phyloP scores from a whole-genome alignment of 306 rosid species.

The Oemleria cerasiformis region DNA sequence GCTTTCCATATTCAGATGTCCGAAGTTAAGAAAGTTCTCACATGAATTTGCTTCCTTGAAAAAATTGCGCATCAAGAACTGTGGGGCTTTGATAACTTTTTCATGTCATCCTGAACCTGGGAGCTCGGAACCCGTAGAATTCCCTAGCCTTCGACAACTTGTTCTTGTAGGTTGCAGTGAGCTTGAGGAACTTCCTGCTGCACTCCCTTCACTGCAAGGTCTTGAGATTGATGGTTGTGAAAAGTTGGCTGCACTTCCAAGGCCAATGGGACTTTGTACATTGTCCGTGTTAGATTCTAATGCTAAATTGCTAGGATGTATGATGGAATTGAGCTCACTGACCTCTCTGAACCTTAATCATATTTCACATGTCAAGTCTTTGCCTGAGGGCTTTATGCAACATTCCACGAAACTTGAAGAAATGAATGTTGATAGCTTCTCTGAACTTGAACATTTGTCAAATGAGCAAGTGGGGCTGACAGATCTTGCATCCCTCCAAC shows the following conservation, averaged over 20 bases:
- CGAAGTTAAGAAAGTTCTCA: background rate
- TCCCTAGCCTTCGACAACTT: constrained; percentile 2
- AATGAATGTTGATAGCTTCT: constrained; percentile 1
- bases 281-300: background rate
- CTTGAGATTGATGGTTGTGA: background rate
- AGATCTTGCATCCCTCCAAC: constrained; percentile 11
- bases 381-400: constrained; percentile 8
- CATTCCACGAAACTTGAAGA: background rate
- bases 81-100: constrained; percentile 9
- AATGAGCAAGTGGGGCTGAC: background rate
- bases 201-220: background rate
- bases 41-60: constrained; percentile 8
- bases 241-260: constrained; percentile 14
- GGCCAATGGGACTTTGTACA: background rate
- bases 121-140: background rate
- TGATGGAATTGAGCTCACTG: constrained; percentile 5
- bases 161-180: constrained; percentile 4
- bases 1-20: constrained; percentile 16
- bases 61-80: background rate
- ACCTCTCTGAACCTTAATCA: background rate
- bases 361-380: background rate
- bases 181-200: constrained; percentile 7
- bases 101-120: background rate
- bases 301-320: constrained; percentile 8
- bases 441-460: background rate